These are phyloP conservation scores for Brassica nigra DNA, from an alignment of 345 rosid species.

Conservation along the genomic window DNA sequence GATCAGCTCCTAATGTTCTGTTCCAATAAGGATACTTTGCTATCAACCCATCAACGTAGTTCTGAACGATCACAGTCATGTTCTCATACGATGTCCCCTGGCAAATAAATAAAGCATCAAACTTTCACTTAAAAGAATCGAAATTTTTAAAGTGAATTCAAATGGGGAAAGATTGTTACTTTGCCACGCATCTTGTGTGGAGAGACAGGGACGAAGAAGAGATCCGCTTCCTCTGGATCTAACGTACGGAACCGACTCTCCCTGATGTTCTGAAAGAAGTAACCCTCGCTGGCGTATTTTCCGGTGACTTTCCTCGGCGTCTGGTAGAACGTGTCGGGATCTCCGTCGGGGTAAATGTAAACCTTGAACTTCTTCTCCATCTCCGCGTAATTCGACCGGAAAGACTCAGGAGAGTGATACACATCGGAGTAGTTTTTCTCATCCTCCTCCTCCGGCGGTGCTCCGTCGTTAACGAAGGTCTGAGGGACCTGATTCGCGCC, in stretches of 20 bases:
- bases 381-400: conserved; percentile 67
- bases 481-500: conserved; percentile 28
- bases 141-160: neutral
- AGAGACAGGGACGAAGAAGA: conserved; percentile 91
- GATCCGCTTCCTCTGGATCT: conserved; percentile 86
- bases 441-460: neutral
- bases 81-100: conserved; percentile 95
- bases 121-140: neutral
- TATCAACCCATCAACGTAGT: conserved; percentile 69
- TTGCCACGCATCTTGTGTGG: conserved; percentile 99
- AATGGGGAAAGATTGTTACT: conserved; percentile 41
- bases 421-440: conserved; percentile 45
- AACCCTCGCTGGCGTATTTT: conserved; percentile 96
- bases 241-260: conserved; percentile 72
- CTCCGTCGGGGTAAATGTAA: conserved; percentile 91
- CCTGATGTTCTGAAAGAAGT: conserved; percentile 88
- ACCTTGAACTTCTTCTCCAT: conserved; percentile 85
- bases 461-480: neutral
- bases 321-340: conserved; percentile 82
- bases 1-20: conserved; percentile 95
- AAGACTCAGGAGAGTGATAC: conserved; percentile 66
- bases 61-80: conserved; percentile 82
- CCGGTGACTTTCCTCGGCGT: conserved; percentile 96
- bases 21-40: conserved; percentile 92
- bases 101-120: conserved; percentile 15